Percentiles rank a stretch among this genome's conserved stretches.
phyloP scores from a whole-genome alignment of 2,329 filamentous ascomycete genomes.

The Huntiella moniliformis region DNA sequence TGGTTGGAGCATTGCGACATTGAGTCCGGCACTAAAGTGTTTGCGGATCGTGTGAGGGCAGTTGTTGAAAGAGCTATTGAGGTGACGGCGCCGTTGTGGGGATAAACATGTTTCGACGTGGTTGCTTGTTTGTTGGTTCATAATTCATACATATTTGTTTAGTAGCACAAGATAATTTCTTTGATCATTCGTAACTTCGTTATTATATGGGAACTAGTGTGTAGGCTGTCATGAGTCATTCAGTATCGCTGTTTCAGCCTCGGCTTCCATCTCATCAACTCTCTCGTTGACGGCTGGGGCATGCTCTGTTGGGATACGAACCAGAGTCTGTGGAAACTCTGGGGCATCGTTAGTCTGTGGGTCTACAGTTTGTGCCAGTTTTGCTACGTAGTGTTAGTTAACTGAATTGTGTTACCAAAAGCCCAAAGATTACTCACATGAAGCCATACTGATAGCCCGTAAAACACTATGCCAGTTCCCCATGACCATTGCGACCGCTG shows the following conservation, averaged over 20 bases:
- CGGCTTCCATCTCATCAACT: constrained; percentile 29
- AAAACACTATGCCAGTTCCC: constrained; percentile 80
- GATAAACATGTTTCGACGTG: constrained; percentile 16
- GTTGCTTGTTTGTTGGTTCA: not conserved
- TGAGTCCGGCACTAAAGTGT: constrained; percentile 60
- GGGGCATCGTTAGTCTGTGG: constrained; percentile 1
- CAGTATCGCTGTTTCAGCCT: constrained; percentile 18
- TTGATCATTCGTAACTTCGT: not conserved
- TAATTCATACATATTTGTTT: not conserved
- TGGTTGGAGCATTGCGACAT: constrained; percentile 89
- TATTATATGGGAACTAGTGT: too few relatives aligned
- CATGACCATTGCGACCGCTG: constrained; percentile 68
- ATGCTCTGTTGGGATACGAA: constrained; percentile 70
- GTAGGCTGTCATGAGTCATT: too few relatives aligned
- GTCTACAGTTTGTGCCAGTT: constrained; percentile 8
- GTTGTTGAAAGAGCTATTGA: constrained; percentile 83
- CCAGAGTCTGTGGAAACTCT: constrained; percentile 55
- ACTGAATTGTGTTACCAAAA: not conserved
- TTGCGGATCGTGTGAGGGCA: constrained; percentile 68
- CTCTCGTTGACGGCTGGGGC: constrained; percentile 44
- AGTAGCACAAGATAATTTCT: not conserved
- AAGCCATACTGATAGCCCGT: constrained; percentile 71
- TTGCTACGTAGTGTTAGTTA: not conserved
- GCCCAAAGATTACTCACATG: constrained; percentile 32
- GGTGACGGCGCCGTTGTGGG: constrained; percentile 60